Conservation (phyloP, 805 yeast species). For the Starmera amethionina region DNA sequence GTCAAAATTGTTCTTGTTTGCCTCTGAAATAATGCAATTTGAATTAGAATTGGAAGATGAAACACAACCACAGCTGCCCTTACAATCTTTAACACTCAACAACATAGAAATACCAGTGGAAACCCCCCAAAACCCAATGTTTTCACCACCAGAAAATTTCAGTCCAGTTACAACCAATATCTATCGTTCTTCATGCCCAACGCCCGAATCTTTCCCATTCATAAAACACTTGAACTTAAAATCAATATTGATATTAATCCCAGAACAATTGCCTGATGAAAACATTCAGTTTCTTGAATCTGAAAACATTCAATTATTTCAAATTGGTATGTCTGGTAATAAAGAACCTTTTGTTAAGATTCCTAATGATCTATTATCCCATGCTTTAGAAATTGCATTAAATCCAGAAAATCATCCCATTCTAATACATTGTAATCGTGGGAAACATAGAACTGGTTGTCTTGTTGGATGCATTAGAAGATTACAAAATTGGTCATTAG, state of each 20-base stretch:
- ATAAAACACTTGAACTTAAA: conserved; percentile 53
- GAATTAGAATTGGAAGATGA: too few species aligned
- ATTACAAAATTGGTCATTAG: conserved; percentile 84
- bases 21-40: too few species aligned
- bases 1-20: too few species aligned
- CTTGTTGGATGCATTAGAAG: conserved; percentile 86
- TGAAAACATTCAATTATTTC: conserved; percentile 62
- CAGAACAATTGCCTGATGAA: conserved; percentile 84
- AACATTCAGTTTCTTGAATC: conserved; percentile 53
- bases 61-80: neutral
- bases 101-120: conserved; percentile 12
- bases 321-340: conserved; percentile 90
- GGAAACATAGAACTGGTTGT: conserved; percentile 96
- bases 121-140: conserved; percentile 15
- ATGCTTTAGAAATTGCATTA: conserved; percentile 71
- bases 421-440: conserved; percentile 89
- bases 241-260: conserved; percentile 74
- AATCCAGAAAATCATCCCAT: conserved; percentile 88
- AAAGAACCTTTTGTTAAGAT: conserved; percentile 88
- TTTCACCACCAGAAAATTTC: conserved; percentile 80
- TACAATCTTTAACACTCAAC: conserved; percentile 4
- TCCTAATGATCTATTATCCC: conserved; percentile 56
- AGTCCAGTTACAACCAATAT: conserved; percentile 70
- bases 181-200: conserved; percentile 85
- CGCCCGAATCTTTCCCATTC: conserved; percentile 71